phyloP scores from a whole-genome alignment of 805 yeast genomes.

The Candida sithepensis region DNA sequence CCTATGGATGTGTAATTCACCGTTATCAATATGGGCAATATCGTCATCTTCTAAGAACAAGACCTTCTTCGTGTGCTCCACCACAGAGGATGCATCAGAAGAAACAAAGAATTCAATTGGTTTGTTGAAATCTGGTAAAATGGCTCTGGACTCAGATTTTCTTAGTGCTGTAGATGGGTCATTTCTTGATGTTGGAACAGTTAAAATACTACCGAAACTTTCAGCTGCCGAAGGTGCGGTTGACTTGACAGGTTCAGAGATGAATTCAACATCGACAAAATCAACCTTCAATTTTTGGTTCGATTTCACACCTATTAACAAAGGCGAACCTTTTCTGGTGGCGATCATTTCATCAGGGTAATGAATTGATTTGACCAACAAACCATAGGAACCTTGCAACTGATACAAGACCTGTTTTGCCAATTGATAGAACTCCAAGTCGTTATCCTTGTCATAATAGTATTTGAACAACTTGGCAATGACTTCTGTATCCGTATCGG shows the following conservation, averaged over 20 bases:
- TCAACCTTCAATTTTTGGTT: constrained; percentile 94
- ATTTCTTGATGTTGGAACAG: constrained; percentile 13
- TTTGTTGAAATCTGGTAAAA: constrained; percentile 83
- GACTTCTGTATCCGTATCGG: constrained; percentile 97
- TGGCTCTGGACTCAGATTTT: constrained; percentile 78
- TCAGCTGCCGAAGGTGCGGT: constrained; percentile 21
- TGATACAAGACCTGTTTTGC: constrained; percentile 91
- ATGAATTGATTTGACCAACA: constrained; percentile 85
- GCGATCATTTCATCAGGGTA: constrained; percentile 96
- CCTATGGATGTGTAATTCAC: constrained; percentile 97
- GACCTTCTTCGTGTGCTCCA: constrained; percentile 96
- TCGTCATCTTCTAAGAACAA: constrained; percentile 96
- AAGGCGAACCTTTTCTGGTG: constrained; percentile 97
- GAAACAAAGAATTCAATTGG: constrained; percentile 95
- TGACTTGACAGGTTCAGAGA: constrained; percentile 48
- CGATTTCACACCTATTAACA: constrained; percentile 95
- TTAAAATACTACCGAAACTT: constrained; percentile 12
- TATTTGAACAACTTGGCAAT: constrained; percentile 94
- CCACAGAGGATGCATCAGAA: constrained; percentile 95
- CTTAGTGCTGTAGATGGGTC: constrained; percentile 21
- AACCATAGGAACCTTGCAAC: constrained; percentile 96
- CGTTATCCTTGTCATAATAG: constrained; percentile 74
- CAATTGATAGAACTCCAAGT: constrained; percentile 84
- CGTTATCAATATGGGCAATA: constrained; percentile 96
- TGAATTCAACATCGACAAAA: constrained; percentile 97